Percentiles rank a stretch among this genome's conserved stretches.
phyloP scores from a whole-genome alignment of 202 grass and related monocot species.

The Bolboschoenoplectus hybrid region DNA sequence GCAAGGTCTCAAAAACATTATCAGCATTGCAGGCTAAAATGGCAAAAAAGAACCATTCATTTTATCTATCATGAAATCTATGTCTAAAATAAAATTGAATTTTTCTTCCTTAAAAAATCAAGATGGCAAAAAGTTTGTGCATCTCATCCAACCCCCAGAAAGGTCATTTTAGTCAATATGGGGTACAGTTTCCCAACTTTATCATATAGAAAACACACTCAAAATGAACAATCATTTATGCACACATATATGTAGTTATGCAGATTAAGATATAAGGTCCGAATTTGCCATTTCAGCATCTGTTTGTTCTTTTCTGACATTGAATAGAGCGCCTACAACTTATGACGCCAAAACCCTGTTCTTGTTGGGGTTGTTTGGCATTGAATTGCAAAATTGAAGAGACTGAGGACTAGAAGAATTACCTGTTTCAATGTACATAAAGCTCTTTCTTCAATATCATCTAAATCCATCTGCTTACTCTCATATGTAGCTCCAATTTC shows the following conservation, averaged over 20 bases:
- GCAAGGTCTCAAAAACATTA: neutral
- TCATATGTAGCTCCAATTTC: slow-evolving; percentile 78
- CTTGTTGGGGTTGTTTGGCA: neutral
- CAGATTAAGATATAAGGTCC: neutral
- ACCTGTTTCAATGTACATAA: slow-evolving; percentile 89
- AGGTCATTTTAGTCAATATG: neutral
- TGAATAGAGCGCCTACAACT: neutral
- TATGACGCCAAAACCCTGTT: neutral
- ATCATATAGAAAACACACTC: neutral
- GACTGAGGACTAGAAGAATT: neutral
- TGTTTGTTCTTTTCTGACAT: neutral
- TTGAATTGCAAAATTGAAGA: neutral
- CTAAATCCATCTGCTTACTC: slow-evolving; percentile 53
- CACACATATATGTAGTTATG: neutral
- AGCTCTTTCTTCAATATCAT: slow-evolving; percentile 74
- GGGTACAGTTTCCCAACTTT: neutral
- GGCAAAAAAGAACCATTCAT: neutral
- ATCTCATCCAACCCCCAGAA: neutral
- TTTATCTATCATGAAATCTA: neutral
- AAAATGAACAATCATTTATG: neutral
- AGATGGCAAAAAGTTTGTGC: too few species aligned
- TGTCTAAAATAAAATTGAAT: neutral
- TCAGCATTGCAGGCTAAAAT: neutral
- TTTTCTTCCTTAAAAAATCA: neutral
- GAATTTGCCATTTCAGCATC: neutral